Conservation (phyloP, 768 basidiomycete species). For the Gloeopeniophorella convolvens region DNA sequence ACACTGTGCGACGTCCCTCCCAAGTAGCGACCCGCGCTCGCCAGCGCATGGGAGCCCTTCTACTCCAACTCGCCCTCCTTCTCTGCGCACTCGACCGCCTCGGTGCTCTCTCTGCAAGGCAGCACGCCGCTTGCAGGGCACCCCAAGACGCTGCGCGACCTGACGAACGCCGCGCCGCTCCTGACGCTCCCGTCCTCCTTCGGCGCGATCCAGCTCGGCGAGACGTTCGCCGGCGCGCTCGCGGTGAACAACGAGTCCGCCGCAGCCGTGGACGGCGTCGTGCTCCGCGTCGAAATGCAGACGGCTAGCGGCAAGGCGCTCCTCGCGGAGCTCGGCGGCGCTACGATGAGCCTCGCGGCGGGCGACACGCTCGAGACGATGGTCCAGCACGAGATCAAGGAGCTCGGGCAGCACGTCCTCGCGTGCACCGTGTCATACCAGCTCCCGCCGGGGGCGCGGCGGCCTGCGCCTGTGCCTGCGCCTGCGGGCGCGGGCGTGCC, state of each 20-base stretch:
- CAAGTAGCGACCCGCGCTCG: conserved; percentile 63
- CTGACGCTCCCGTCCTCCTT: conserved; percentile 79
- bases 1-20: conserved; percentile 10
- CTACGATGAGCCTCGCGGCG: conserved; percentile 39
- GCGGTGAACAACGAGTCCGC: conserved; percentile 77
- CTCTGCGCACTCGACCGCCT: conserved; percentile 73
- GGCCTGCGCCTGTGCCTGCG: conserved; percentile 43
- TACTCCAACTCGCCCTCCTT: conserved; percentile 79
- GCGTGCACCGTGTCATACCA: conserved; percentile 81
- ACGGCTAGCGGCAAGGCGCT: conserved; percentile 60
- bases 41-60: conserved; percentile 79
- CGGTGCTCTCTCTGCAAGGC: conserved; percentile 72
- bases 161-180: conserved; percentile 72
- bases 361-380: conserved; percentile 61
- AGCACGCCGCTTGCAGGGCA: conserved; percentile 61
- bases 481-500: background rate
- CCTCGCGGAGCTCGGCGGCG: conserved; percentile 58
- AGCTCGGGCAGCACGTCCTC: conserved; percentile 85
- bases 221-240: conserved; percentile 78
- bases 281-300: conserved; percentile 79
- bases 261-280: conserved; percentile 54
- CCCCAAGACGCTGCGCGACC: conserved; percentile 78
- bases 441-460: conserved; percentile 53
- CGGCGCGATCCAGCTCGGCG: conserved; percentile 82
- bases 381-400: conserved; percentile 87